Evolutionary conservation across 805 yeast species (phyloP).

Genomic region (Kuraishia piskuri): DNA sequence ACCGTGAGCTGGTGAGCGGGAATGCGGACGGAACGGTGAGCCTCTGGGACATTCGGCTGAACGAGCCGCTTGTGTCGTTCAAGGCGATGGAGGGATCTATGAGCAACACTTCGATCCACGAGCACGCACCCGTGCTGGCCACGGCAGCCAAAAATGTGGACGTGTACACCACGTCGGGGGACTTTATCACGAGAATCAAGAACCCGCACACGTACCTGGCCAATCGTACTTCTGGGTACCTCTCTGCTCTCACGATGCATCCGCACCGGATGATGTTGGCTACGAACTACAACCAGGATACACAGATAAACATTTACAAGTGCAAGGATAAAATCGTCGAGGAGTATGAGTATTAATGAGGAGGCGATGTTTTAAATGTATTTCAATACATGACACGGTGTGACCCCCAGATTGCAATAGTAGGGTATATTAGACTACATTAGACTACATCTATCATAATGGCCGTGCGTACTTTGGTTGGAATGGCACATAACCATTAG

Average conservation of each 20-base stretch:
- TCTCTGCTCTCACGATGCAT: slow-evolving; percentile 69
- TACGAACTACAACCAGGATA: slow-evolving; percentile 71
- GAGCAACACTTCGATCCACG: slow-evolving; percentile 79
- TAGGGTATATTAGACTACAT: no score
- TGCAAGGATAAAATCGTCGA: slow-evolving; percentile 28
- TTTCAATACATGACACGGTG: no score
- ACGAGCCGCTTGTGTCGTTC: slow-evolving; percentile 63
- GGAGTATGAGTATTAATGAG: slow-evolving; percentile 5
- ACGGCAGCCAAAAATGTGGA: slow-evolving; percentile 78
- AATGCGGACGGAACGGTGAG: slow-evolving; percentile 74
- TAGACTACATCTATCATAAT: no score
- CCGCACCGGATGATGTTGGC: slow-evolving; percentile 95
- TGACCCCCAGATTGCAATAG: no score
- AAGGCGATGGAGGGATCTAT: slow-evolving; percentile 40
- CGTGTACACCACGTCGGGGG: slow-evolving; percentile 83
- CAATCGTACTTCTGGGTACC: slow-evolving; percentile 40
- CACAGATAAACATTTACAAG: slow-evolving; percentile 55
- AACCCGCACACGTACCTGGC: slow-evolving; percentile 38
- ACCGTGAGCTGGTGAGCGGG: slow-evolving; percentile 81
- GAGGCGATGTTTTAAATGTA: background rate
- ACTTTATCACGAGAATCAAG: slow-evolving; percentile 52
- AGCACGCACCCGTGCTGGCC: slow-evolving; percentile 91
- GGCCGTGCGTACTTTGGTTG: no score
- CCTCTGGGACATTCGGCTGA: slow-evolving; percentile 82
- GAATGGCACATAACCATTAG: no score